A percentile compares a stretch with the other conserved stretches of the same genome.
Conservation (phyloP, 306 rosid genomes). For the Alnus glutinosa region DNA sequence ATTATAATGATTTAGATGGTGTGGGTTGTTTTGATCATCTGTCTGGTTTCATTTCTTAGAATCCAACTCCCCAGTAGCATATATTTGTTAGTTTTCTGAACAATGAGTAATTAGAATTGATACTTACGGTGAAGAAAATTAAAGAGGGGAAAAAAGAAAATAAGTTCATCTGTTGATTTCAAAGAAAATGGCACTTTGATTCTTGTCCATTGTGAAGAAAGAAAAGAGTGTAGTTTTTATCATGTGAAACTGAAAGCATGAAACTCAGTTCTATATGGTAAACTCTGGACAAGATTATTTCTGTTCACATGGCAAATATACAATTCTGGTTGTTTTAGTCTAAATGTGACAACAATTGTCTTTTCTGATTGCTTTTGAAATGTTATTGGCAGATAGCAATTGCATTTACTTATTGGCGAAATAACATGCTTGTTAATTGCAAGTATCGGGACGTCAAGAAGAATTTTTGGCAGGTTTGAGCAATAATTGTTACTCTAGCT, state of each 20-base stretch:
- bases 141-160: not conserved
- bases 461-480: conserved; percentile 86
- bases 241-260: not conserved
- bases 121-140: conserved; percentile 10
- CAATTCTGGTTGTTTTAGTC: conserved; percentile 1
- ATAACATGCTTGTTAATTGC: conserved; percentile 72
- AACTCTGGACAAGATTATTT: not conserved
- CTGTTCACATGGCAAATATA: conserved; percentile 15
- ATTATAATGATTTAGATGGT: not conserved
- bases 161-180: conserved; percentile 6
- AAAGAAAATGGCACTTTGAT: not conserved
- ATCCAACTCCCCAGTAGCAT: not conserved
- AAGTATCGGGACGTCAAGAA: conserved; percentile 85
- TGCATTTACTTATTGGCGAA: conserved; percentile 75
- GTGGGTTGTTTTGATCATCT: not conserved
- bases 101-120: conserved; percentile 10
- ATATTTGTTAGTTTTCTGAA: conserved; percentile 5
- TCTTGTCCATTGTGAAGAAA: not conserved
- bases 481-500: conserved; percentile 21
- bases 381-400: conserved; percentile 55
- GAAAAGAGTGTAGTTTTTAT: not conserved
- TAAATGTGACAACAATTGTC: conserved; percentile 8
- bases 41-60: not conserved
- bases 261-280: not conserved
- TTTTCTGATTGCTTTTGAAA: conserved; percentile 34